Evolutionary conservation across 306 rosid species (phyloP), one percentile per base, ranked within the genome.

Genomic region (Fragaria iinumae): DNA sequence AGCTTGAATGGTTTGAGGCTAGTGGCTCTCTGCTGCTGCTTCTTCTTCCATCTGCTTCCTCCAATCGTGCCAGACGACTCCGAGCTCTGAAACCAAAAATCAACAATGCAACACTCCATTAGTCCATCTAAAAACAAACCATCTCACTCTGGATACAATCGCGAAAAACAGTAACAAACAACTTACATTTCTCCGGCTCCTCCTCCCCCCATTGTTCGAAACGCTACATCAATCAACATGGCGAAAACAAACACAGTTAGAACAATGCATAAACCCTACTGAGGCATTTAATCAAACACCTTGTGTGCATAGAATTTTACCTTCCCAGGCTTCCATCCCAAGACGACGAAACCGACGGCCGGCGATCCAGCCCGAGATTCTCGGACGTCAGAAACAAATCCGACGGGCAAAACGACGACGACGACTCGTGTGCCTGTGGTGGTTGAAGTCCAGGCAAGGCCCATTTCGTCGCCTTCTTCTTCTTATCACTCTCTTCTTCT

Each of bases 181-280:
- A 59, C 97, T 92, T 86, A 96, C 99, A 82, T 88, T 91, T 86
- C 98, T 89, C 78, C 97, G 76, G 83, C 93, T 92, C 74, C 96
- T 89, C 80, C 88, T 71, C 47, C 89, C 88, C 49, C 90, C 85
- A 60, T 78, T 88, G 88, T 95, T 85, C 55, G 90, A 89, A 43
- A 81, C 78, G 82, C 99, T 87, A 83, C 71, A 90, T 43, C 32
- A 32, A 12, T 53, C 27, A 74, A 16, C 74, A 72, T 50, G 49
- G 49, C 47, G 29, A 71, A 39, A 23, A 44, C 3, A 66, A 80
- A 82, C 59, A 69, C 63, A 82, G 64, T 43, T 43, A 43, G 11
- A 43, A 7, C 45, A 8, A 43, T 43, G 78, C n/a, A 85, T 14
- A 43, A 32, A 38, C 0, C 8, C 27, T 23, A 38, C 14, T 38